phyloP scores from a whole-genome alignment of 768 basidiomycete species.

The Lentinula edodes region DNA sequence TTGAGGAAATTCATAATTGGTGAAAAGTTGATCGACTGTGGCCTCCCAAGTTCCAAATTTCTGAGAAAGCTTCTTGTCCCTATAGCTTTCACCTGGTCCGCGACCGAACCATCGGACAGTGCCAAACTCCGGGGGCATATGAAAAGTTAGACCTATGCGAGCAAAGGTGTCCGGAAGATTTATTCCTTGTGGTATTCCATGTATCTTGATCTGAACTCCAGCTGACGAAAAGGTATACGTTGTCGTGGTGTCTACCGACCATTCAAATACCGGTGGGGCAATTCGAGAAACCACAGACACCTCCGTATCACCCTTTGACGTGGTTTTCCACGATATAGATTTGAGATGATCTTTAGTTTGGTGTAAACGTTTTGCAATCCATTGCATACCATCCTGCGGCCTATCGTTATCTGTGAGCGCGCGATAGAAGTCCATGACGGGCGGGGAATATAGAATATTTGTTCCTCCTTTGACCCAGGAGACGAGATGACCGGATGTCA shows the following conservation, averaged over 20 bases:
- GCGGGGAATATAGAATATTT: background rate
- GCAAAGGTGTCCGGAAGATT: slow-evolving; percentile 6
- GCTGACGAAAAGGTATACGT: slow-evolving; percentile 6
- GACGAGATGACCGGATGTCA: background rate
- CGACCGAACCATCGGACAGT: slow-evolving; percentile 8
- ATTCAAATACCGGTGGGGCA: slow-evolving; percentile 9
- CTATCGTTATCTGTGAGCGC: slow-evolving; percentile 9
- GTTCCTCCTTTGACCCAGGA: slow-evolving; percentile 4
- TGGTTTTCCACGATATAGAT: background rate
- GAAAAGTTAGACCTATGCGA: slow-evolving; percentile 7
- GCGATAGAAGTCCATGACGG: slow-evolving; percentile 7
- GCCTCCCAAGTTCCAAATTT: slow-evolving; percentile 7
- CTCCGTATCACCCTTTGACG: background rate
- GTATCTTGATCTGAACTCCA: background rate
- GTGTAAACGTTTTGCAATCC: slow-evolving; percentile 6
- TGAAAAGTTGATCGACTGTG: slow-evolving; percentile 21
- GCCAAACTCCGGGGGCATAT: background rate
- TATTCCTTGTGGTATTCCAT: slow-evolving; percentile 5
- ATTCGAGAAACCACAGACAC: slow-evolving; percentile 6
- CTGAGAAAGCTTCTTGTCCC: slow-evolving; percentile 6
- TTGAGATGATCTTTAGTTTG: slow-evolving; percentile 7
- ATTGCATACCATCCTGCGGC: slow-evolving; percentile 4
- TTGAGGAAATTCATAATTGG: slow-evolving; percentile 27
- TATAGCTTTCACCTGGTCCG: slow-evolving; percentile 8
- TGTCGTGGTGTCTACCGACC: slow-evolving; percentile 8